Evolutionary conservation across 257 asterid genomes (phyloP).

Genomic region (Forsythia suspensa): DNA sequence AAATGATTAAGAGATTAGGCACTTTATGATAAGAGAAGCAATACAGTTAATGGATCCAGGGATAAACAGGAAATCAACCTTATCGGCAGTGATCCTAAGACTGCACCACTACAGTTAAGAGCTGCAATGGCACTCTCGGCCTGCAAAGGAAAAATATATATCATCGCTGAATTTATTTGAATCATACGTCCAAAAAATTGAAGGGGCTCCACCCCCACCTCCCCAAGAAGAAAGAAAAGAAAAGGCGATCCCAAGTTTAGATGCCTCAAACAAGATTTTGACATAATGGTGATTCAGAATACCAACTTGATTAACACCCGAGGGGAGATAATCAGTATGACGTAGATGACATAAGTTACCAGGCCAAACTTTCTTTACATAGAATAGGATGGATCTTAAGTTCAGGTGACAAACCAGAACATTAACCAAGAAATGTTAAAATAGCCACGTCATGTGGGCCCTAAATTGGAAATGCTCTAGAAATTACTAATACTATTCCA

Average conservation of each 20-base stretch:
- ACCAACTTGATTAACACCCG: not conserved
- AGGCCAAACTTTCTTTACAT: not conserved
- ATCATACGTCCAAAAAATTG: not conserved
- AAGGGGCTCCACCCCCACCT: not conserved
- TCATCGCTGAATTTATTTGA: not conserved
- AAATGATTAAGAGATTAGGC: not conserved
- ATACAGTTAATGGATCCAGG: not conserved
- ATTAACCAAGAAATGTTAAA: not conserved
- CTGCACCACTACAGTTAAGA: constrained; percentile 93
- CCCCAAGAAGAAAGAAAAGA: not conserved
- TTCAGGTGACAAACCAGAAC: not conserved
- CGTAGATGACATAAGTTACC: not conserved
- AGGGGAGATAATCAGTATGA: not conserved
- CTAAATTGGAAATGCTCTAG: not conserved
- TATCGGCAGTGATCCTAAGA: constrained; percentile 90
- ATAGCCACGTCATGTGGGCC: not conserved
- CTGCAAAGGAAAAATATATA: constrained; percentile 39
- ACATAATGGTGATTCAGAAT: not conserved
- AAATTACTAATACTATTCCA: not conserved
- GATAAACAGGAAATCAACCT: constrained; percentile 43
- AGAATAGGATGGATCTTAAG: not conserved
- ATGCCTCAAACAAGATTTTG: not conserved
- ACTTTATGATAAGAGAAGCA: not conserved
- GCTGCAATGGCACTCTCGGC: constrained; percentile 98
- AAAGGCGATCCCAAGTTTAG: not conserved